Conservation (phyloP, 1,139 yeast genomes). For the Pneumocystis murina region DNA sequence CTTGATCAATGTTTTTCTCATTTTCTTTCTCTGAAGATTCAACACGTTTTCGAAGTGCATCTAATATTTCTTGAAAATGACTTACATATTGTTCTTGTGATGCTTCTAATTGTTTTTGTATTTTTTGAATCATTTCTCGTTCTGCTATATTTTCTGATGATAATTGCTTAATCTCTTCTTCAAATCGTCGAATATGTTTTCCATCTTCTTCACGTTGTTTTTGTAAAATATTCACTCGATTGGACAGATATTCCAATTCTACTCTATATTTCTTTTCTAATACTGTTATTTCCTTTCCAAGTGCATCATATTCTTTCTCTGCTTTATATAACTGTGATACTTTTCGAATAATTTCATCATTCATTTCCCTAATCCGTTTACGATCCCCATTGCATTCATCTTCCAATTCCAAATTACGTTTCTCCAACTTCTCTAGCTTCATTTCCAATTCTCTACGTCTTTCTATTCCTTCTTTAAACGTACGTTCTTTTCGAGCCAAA, state of each 20-base stretch:
- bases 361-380: background rate
- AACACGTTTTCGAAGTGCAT: background rate
- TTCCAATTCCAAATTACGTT: background rate
- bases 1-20: background rate
- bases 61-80: background rate
- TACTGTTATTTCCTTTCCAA: background rate
- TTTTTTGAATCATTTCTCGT: background rate
- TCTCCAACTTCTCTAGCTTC: background rate
- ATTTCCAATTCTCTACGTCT: background rate
- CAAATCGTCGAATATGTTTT: background rate
- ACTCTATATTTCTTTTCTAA: background rate
- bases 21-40: background rate
- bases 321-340: background rate
- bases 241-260: background rate
- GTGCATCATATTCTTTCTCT: background rate
- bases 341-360: background rate
- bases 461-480: slow-evolving; percentile 1
- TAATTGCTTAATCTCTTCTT: background rate
- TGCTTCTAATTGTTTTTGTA: background rate
- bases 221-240: background rate
- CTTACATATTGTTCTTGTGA: background rate
- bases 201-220: slow-evolving; percentile 2
- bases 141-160: slow-evolving; percentile 1
- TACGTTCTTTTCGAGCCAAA: slow-evolving; percentile 1
- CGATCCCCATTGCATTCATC: slow-evolving; percentile 1